phyloP scores from a whole-genome alignment of 2,329 filamentous ascomycete species.

The Xylaria sp. region DNA sequence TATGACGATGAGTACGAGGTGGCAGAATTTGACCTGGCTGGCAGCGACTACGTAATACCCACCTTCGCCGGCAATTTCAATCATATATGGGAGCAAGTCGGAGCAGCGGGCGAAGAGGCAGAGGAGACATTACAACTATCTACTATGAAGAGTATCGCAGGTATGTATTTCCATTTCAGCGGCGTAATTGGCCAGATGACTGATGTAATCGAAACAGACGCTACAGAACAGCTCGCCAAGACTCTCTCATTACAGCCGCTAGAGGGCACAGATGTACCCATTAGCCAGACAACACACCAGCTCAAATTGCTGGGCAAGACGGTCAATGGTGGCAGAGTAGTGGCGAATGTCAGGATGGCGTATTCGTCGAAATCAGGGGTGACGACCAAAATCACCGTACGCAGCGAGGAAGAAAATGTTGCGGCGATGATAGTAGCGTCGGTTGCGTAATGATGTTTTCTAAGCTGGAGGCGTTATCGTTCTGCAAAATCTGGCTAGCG shows the following conservation, averaged over 20 bases:
- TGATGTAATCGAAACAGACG: constrained; percentile 64
- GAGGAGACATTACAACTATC: constrained; percentile 90
- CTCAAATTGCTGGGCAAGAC: constrained; percentile 98
- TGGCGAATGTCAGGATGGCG: constrained; percentile 89
- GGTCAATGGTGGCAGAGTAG: constrained; percentile 87
- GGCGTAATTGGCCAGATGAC: constrained; percentile 14
- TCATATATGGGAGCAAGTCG: constrained; percentile 93
- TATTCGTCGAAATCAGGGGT: constrained; percentile 92
- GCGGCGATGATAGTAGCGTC: constrained; percentile 85
- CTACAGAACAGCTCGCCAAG: constrained; percentile 89
- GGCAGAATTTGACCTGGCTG: constrained; percentile 88
- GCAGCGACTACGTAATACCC: constrained; percentile 93
- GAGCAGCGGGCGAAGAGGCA: constrained; percentile 86
- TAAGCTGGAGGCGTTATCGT: constrained; percentile 46
- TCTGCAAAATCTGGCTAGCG: constrained; percentile 47
- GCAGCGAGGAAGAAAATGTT: constrained; percentile 92
- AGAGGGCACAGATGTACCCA: constrained; percentile 90
- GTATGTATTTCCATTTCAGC: constrained; percentile 63
- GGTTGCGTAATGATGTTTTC: constrained; percentile 70
- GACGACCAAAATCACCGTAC: constrained; percentile 92
- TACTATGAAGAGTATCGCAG: constrained; percentile 89
- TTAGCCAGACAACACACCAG: constrained; percentile 90
- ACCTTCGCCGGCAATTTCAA: constrained; percentile 95
- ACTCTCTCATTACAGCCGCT: constrained; percentile 90
- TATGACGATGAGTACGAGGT: constrained; percentile 99